These are phyloP conservation scores for Ophiostoma himal-ulmi DNA, from an alignment of 2,329 filamentous ascomycete genomes.

Conservation along the genomic window DNA sequence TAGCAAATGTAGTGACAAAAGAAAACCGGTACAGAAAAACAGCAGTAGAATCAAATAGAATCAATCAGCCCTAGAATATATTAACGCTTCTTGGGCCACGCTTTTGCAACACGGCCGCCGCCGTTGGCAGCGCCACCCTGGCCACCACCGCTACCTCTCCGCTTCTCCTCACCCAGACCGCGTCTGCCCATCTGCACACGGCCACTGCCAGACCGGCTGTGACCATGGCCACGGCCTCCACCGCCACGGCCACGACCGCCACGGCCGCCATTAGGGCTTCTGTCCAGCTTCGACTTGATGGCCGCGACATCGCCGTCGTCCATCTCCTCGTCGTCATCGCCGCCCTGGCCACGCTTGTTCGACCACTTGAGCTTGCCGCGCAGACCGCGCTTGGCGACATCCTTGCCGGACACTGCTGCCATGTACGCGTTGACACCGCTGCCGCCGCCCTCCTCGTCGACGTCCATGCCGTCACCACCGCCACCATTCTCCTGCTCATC, in stretches of 20 bases:
- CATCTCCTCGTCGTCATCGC: slow-evolving; percentile 46
- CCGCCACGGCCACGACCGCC: slow-evolving; percentile 35
- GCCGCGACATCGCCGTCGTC: slow-evolving; percentile 47
- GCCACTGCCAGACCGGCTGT: slow-evolving; percentile 33
- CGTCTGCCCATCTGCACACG: slow-evolving; percentile 32
- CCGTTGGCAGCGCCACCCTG: slow-evolving; percentile 13
- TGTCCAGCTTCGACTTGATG: slow-evolving; percentile 34
- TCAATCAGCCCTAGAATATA: not conserved
- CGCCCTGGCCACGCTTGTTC: slow-evolving; percentile 49
- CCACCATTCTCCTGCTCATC: slow-evolving; percentile 45
- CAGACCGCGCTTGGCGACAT: slow-evolving; percentile 58
- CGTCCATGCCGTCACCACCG: slow-evolving; percentile 56
- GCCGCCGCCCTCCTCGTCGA: slow-evolving; percentile 38
- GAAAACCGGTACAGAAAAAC: slow-evolving; percentile 3
- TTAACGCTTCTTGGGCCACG: slow-evolving; percentile 25
- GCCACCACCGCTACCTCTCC: slow-evolving; percentile 25
- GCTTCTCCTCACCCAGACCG: slow-evolving; percentile 33
- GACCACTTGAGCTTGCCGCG: slow-evolving; percentile 67
- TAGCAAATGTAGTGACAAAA: not conserved
- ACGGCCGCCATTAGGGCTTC: slow-evolving; percentile 28
- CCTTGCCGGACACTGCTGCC: slow-evolving; percentile 61
- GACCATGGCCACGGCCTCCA: slow-evolving; percentile 36
- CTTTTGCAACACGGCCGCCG: slow-evolving; percentile 31
- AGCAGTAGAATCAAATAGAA: not conserved
- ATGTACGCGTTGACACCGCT: slow-evolving; percentile 64